Conservation (phyloP, 371 early-diverging fungal species). For the Rhizopus stolonifer region DNA sequence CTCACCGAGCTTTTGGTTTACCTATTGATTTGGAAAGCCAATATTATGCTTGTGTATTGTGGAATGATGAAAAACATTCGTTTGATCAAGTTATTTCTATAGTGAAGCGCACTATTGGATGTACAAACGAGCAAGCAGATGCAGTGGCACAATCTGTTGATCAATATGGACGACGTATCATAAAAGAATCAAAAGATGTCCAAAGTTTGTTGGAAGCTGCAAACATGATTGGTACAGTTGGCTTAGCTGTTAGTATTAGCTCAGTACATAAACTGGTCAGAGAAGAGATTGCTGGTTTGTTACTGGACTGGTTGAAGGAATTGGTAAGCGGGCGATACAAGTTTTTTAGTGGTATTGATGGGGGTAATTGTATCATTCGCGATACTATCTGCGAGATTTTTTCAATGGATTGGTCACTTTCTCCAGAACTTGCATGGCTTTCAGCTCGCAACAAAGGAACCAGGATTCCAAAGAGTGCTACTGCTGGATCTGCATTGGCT, state of each 20-base stretch:
- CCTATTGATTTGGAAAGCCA: conserved; percentile 19
- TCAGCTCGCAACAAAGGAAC: conserved; percentile 38
- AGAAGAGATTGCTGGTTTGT: conserved; percentile 73
- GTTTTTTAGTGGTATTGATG: conserved; percentile 48
- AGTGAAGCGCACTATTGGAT: conserved; percentile 62
- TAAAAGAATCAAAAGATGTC: conserved; percentile 65
- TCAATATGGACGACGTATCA: conserved; percentile 75
- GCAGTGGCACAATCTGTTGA: conserved; percentile 36
- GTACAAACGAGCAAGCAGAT: conserved; percentile 40
- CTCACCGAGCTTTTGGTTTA: conserved; percentile 45
- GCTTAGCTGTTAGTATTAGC: conserved; percentile 81
- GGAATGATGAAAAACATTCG: conserved; percentile 96
- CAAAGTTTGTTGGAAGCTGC: conserved; percentile 47
- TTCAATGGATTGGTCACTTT: conserved; percentile 54
- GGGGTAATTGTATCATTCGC: conserved; percentile 53
- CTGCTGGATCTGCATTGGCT: conserved; percentile 15
- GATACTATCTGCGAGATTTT: conserved; percentile 74
- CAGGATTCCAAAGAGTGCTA: conserved; percentile 30
- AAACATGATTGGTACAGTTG: conserved; percentile 35
- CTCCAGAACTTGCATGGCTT: conserved; percentile 36
- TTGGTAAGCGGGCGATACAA: conserved; percentile 63
- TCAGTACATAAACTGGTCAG: conserved; percentile 78
- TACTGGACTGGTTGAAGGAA: conserved; percentile 78
- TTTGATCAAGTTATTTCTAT: conserved; percentile 87
- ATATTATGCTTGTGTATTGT: conserved; percentile 73